Evolutionary conservation across 352 stramenopile species (phyloP), one percentile per base, ranked within the genome.

Genomic region (Globisporangium radiosum): DNA sequence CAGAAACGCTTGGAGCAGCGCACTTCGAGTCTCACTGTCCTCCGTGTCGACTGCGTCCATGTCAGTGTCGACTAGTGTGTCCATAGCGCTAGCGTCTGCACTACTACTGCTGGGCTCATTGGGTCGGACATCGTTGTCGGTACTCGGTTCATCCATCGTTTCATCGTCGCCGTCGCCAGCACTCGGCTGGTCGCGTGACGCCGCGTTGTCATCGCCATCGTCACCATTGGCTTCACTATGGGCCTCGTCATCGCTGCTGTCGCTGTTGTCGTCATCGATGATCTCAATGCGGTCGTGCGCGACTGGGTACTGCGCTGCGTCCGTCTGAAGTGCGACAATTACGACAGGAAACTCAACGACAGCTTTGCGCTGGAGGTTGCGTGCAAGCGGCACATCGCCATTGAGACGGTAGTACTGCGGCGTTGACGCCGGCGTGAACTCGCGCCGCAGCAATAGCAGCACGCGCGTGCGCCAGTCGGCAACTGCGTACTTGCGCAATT

Each of bases 321-420:
- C 72, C 4, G 61, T 52, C 4, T 58, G 55, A 2, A 85, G 63
- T 39, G 72, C 77, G 36, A 94, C 79, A 3, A 66, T 73, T 59
- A 92, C 76, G 15, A 92, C 67, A 2, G 85, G 85, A 56, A 90
- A 94, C 60, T 94, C 85, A 7, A 94, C 78, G 8, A 94, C 59
- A 3, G 76, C 75, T 58, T 92, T 91, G 40, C 81, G 82, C 56
- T 88, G 87, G 38, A 94, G 45, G 49, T 88, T 90, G 57, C 76
- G 86, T 63, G 80, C 82, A 13, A 94, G 63, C 7, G 71, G 78
- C 40, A 69, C 59, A n/a, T 68, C 75, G 42, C 81, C 75, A 54
- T 92, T 73, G 38, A 94, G 59, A 14, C 71, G 70, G 61, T 91
- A 91, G 69, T 82, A 94, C 60, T 90, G 77, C 13, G 79, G 73